Percentiles rank a stretch among this genome's conserved stretches.
These are phyloP conservation scores for Hypoxylon crocopeplum DNA, from an alignment of 495 filamentous ascomycete genomes.

Conservation along the genomic window DNA sequence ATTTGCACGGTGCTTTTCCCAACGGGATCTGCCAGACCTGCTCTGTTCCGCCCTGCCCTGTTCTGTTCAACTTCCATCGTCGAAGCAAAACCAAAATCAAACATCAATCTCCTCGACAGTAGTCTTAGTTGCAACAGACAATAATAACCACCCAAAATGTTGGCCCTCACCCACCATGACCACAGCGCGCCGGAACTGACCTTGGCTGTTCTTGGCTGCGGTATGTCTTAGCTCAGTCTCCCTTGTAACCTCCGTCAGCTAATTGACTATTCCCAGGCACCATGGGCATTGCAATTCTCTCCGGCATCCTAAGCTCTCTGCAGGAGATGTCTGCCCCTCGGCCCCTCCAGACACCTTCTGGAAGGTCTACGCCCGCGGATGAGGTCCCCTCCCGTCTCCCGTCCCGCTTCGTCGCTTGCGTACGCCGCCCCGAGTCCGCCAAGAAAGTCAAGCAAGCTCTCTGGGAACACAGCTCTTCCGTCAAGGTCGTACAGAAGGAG, in stretches of 20 bases:
- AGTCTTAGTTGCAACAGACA: not conserved
- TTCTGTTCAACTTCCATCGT: not conserved
- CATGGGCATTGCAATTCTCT: conserved; percentile 84
- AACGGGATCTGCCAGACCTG: no score
- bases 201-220: conserved; percentile 75
- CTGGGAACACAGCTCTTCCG: conserved; percentile 50
- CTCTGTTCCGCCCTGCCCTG: conserved; percentile 1
- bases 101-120: not conserved
- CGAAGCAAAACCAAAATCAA: not conserved
- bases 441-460: conserved; percentile 68
- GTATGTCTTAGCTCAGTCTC: conserved; percentile 50
- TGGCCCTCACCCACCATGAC: conserved; percentile 41
- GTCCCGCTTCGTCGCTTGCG: conserved; percentile 77
- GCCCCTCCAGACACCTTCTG: conserved; percentile 49
- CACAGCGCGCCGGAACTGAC: conserved; percentile 60
- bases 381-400: conserved; percentile 66
- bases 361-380: conserved; percentile 58
- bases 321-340: conserved; percentile 48
- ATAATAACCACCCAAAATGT: conserved; percentile 34
- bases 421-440: conserved; percentile 66
- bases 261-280: conserved; percentile 60
- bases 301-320: conserved; percentile 76
- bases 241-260: not conserved
- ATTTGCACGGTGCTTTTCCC: not conserved
- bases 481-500: conserved; percentile 56